phyloP scores from a whole-genome alignment of 2,329 filamentous ascomycete genomes.

The Neospermospora avenae region DNA sequence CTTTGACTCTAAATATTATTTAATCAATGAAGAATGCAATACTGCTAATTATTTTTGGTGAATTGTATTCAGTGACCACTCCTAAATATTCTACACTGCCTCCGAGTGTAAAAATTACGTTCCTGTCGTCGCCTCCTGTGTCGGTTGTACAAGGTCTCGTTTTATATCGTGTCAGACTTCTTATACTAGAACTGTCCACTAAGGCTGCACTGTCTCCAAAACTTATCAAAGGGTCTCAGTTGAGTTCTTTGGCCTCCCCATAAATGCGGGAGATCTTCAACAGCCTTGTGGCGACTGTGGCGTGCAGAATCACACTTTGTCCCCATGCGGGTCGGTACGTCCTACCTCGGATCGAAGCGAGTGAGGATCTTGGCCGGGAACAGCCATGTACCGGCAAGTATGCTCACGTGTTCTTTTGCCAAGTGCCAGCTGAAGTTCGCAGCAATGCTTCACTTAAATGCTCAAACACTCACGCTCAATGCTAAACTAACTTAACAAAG shows the following conservation, averaged over 20 bases:
- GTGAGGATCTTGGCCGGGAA: not conserved
- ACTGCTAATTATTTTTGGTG: not conserved
- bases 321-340: not conserved
- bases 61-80: not conserved
- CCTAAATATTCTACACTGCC: not conserved
- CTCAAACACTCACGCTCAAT: not conserved
- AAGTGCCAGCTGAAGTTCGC: not conserved
- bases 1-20: not conserved
- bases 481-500: not conserved
- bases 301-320: not conserved
- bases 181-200: not conserved
- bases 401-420: not conserved
- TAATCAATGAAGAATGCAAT: not conserved
- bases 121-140: slow-evolving; percentile 4
- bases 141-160: slow-evolving; percentile 10
- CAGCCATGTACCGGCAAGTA: not conserved
- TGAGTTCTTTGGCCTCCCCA: not conserved
- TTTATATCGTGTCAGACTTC: slow-evolving; percentile 5
- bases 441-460: not conserved
- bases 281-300: not conserved
- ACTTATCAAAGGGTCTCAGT: not conserved
- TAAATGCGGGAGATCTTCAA: not conserved
- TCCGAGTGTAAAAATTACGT: slow-evolving; percentile 1
- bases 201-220: not conserved
- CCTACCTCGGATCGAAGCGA: not conserved